These are phyloP conservation scores for Phellinidium pouzarii DNA, from an alignment of 1,284 basidiomycete genomes.

Conservation along the genomic window DNA sequence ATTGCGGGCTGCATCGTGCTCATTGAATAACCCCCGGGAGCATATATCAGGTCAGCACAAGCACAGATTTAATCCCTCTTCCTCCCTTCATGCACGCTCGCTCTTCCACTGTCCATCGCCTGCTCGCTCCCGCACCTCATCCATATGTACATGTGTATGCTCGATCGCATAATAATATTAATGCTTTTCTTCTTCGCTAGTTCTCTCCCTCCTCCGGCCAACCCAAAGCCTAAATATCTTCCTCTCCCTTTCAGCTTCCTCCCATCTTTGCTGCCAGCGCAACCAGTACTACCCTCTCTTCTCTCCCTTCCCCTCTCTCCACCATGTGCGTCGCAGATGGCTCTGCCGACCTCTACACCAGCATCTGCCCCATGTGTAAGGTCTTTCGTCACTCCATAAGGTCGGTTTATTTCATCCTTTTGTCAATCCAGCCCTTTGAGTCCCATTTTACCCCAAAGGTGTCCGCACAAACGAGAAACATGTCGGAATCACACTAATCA, in stretches of 20 bases:
- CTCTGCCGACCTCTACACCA: slow-evolving; percentile 56
- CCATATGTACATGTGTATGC: slow-evolving; percentile 27
- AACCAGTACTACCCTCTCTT: not conserved
- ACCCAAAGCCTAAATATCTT: slow-evolving; percentile 24
- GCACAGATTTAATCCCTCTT: not conserved
- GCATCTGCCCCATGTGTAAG: slow-evolving; percentile 75
- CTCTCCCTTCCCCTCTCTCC: slow-evolving; percentile 6
- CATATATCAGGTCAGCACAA: not conserved
- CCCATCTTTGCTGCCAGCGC: not conserved
- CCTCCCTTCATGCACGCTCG: not conserved
- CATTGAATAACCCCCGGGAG: not conserved
- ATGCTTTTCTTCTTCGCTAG: slow-evolving; percentile 19
- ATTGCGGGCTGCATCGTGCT: not conserved
- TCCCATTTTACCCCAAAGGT: slow-evolving; percentile 35
- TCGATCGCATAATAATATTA: too few relatives aligned
- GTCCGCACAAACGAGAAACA: slow-evolving; percentile 65
- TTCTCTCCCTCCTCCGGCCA: slow-evolving; percentile 26
- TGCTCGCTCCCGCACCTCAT: slow-evolving; percentile 11
- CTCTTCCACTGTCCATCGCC: not conserved
- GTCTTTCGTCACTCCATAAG: slow-evolving; percentile 38
- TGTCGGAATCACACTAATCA: slow-evolving; percentile 67
- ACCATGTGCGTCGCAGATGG: slow-evolving; percentile 67
- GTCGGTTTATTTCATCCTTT: slow-evolving; percentile 9
- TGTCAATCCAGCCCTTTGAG: not conserved
- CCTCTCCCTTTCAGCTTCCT: slow-evolving; percentile 20